Base-by-base conservation (phyloP, 1,284 basidiomycete species). In the Testicularia cyperi region DNA sequence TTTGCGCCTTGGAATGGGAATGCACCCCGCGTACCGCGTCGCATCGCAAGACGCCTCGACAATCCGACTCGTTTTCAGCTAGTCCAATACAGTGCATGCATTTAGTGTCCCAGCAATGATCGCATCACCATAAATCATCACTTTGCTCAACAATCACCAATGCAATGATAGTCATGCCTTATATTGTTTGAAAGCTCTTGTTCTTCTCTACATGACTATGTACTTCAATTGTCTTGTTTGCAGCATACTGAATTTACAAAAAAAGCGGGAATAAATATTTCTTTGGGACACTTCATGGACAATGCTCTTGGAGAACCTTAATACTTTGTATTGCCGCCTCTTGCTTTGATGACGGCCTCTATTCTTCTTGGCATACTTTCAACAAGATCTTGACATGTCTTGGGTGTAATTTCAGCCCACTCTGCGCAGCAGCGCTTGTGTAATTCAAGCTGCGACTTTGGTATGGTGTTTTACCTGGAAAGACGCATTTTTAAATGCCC, bases 281-380 rank as follows among this genome's bases (percentile, higher is more conserved):
- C 25, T 14, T 26, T 14, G 14, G 14, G 8, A 8, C 25, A 26
- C 8, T 8, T 31, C 16, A 31, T 8, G 18, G 14, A 16, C 15
- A 8, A 31, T 31, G 9, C 16, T n/a, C n/a, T n/a, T n/a, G n/a
- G n/a, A n/a, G n/a, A n/a, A n/a, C n/a, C n/a, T 28, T 15, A 43
- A 23, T 49, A 49, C 35, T 38, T 41, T 1, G 49, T 53, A 38
- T 36, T 29, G 18, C 43, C 38, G 16, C 49, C 49, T 35, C 42
- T 45, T 22, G 42, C 49, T 26, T 28, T 37, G 18, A 45, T 36
- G 27, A 45, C 49, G 7, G 38, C 43, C 30, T 26, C 3, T 5
- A 45, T 19, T 23, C 49, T 40, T 19, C n/a, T 16, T 26, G 49
- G 49, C 49, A 53, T 53, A 22, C 36, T 40, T 12, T 33, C 38